Base-by-base conservation (phyloP, 192 early-diverging fungal genomes). In the Chytriomyces confervae region DNA sequence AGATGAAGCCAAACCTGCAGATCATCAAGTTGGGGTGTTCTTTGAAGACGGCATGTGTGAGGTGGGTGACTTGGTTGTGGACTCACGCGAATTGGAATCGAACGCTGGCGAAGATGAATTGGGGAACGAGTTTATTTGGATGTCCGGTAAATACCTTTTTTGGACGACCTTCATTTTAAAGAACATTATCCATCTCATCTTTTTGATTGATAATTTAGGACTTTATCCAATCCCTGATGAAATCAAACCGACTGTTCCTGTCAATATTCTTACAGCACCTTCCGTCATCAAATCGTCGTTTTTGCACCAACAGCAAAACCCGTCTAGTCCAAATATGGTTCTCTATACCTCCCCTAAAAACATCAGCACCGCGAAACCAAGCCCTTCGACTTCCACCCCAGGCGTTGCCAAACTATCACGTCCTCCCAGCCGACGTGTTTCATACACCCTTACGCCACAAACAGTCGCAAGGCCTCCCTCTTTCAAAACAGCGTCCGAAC, bases 41-140 rank as follows among this genome's bases (percentile, higher is more conserved):
- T 76, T 76, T 76, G 62, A 65, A 11, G 74, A 76, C 43, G 74
- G 74, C 3, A 7, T 8, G 9, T 18, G 9, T 23, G 74, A 76
- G 46, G 18, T 20, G 27, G 74, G 74, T 6, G 74, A 76, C 48
- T 50, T 76, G 64, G 62, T 48, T 65, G 74, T 76, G 44, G 74
- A 76, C 61, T 63, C 61, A 48, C 24, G 74, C 10, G 74, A 76
- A 44, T 57, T 57, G 53, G 36, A 36, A 36, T 36, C 36, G 36
- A 36, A 36, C 36, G 74, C 49, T 27, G 10, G 9, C 10, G 64
- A 16, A 61, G 64, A 16, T 16, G 20, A 18, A 27, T 20, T 43
- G n/a, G 63, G 13, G 13, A n/a, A 24, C 3, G 72, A 74, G 43
- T 20, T 76, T 16, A n/a, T 76, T 7, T 76, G 74, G 74, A 76